Base-by-base conservation (phyloP, 169 alveolate genomes). In the Plasmodium fragile region DNA sequence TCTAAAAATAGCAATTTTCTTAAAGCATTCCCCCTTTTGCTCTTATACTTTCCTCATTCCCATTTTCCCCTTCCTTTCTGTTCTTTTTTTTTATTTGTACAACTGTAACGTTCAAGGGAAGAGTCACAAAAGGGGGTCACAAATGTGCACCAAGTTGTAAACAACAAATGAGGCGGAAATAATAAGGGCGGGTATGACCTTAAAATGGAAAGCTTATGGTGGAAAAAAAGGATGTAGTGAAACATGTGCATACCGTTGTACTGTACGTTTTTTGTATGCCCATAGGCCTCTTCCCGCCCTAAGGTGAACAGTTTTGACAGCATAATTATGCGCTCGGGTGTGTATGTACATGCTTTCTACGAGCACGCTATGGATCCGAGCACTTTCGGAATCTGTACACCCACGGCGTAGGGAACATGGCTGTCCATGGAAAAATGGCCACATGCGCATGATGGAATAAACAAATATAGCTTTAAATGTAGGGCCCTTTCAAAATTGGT, bases 341-440 rank as follows among this genome's bases (percentile, higher is more conserved):
- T 65, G 75, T 65, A 65, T 65, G 75, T 65, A 65, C 75, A 65
- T 65, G 75, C 36, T 28, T 25, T 65, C 36, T 65, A 65, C 10
- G 13, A 0, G 36, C 10, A 25, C 75, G 13, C 36, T 22, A 4
- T 13, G 36, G 18, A 65, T 65, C 6, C 32, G 36, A 22, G 59
- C 7, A 49, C 25, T 49, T 49, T 13, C 59, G 6, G 59, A 49
- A 49, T 49, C 59, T 13, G 59, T 0, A 49, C 1, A 49, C 1
- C 59, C 22, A 13, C 7, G 59, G 59, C 22, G 18, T 49, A 49
- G 22, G 16, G 22, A 49, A 49, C 59, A 11, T 49, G 59, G 25
- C 59, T 7, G 7, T 13, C 18, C 59, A 49, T 13, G 59, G 22
- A 49, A 49, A 49, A 13, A 6, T 13, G 11, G 59, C 22, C 59